Evolutionary conservation across 2,329 filamentous ascomycete species (phyloP).

Genomic region (Cladobotryum protrusum): DNA sequence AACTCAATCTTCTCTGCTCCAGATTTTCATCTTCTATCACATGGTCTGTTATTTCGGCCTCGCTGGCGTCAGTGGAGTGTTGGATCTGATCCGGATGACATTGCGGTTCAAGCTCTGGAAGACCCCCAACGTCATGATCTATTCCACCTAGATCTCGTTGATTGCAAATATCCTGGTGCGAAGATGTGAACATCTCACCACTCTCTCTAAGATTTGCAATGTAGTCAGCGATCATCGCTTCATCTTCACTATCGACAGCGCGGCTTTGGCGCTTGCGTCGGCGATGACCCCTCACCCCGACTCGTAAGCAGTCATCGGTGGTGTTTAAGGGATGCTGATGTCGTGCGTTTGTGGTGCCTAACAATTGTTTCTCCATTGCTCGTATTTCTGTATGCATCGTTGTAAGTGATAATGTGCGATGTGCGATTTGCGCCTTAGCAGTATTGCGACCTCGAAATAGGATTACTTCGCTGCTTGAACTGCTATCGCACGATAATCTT

Average conservation of each 20-base stretch:
- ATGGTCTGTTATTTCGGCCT: too few relatives aligned
- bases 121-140: too few relatives aligned
- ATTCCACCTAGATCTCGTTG: too few relatives aligned
- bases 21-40: too few relatives aligned
- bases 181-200: conserved; percentile 23
- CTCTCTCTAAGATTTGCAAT: conserved; percentile 57
- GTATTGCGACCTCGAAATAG: conserved; percentile 54
- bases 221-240: conserved; percentile 61
- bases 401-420: conserved; percentile 15
- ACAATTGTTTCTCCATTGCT: background rate
- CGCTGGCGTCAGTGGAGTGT: too few relatives aligned
- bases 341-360: background rate
- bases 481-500: conserved; percentile 18
- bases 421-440: conserved; percentile 17
- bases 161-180: background rate
- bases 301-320: conserved; percentile 11
- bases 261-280: conserved; percentile 15
- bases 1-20: too few relatives aligned
- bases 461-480: conserved; percentile 62
- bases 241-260: conserved; percentile 35
- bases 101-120: too few relatives aligned
- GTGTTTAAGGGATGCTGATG: background rate
- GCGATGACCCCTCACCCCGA: conserved; percentile 8
- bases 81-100: too few relatives aligned
- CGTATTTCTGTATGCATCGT: conserved; percentile 26